Evolutionary conservation across 2,329 filamentous ascomycete genomes (phyloP).

Genomic region (Penicillium rolfsii): DNA sequence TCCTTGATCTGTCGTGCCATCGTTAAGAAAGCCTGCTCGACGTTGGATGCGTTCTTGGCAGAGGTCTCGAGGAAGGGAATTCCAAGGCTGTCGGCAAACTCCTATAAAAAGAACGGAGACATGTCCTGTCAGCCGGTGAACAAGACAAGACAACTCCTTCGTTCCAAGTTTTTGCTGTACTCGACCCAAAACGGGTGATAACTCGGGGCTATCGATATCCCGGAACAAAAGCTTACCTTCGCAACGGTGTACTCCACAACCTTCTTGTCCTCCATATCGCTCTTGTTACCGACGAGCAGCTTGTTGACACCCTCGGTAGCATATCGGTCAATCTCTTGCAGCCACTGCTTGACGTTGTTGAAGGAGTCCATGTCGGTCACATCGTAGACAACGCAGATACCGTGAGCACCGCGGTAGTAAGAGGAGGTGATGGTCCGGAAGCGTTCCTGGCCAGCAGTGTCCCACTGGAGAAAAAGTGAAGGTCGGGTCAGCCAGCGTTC

Average conservation of each 20-base stretch:
- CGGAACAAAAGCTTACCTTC: slow-evolving; percentile 69
- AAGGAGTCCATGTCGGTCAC: slow-evolving; percentile 99
- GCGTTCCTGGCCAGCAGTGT: slow-evolving; percentile 97
- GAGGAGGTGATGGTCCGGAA: slow-evolving; percentile 99
- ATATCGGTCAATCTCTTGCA: slow-evolving; percentile 99
- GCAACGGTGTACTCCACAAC: slow-evolving; percentile 99
- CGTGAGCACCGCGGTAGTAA: slow-evolving; percentile 98
- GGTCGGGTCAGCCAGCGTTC: slow-evolving; percentile 21
- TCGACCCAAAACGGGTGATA: neutral
- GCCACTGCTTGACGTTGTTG: slow-evolving; percentile 99
- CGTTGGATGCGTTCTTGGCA: slow-evolving; percentile 98
- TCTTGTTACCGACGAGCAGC: slow-evolving; percentile 99
- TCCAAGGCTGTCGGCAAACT: slow-evolving; percentile 97
- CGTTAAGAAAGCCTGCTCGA: slow-evolving; percentile 99
- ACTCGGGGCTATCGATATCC: neutral
- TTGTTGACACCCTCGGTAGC: slow-evolving; percentile 99
- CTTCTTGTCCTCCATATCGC: slow-evolving; percentile 99
- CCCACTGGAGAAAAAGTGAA: slow-evolving; percentile 69
- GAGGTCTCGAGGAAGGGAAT: slow-evolving; percentile 99
- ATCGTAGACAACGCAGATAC: slow-evolving; percentile 99
- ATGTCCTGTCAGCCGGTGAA: slow-evolving; percentile 14
- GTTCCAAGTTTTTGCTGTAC: neutral
- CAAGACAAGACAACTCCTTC: neutral
- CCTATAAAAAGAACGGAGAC: slow-evolving; percentile 58
- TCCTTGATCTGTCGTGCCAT: slow-evolving; percentile 99